Evolutionary conservation across 208 protist genomes (phyloP), one percentile per base, ranked within the genome.

Genomic region (Porcisia deanei): DNA sequence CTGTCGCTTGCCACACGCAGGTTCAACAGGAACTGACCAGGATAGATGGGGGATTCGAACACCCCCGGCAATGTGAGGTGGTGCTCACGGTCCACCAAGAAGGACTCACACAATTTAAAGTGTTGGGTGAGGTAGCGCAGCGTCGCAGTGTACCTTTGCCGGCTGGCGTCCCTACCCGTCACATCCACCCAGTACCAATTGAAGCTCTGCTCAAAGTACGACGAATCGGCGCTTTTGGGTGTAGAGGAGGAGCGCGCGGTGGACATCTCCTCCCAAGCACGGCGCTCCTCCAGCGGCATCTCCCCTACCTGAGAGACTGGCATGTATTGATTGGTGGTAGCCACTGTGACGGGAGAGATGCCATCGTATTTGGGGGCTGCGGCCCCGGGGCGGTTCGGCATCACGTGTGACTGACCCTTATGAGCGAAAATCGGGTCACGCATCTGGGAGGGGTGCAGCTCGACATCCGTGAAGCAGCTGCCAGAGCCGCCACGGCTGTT

Each of bases 151-250:
- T 96, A 96, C 61, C 81, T 80, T n/a, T 75, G 75, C 53, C 73
- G 77, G 60, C 76, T 83, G 5, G 80, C 59, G 73, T 96, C 92
- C 43, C 90, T 86, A 22, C 92, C 92, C 34, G 83, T 88, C 61
- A 96, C 89, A 63, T 94, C 92, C 64, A 96, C 84, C 89, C 90
- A 96, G 76, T 96, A 93, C 92, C 92, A 96, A 83, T 96, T 96
- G 9, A 95, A 82, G 76, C 86, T 95, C 83, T 93, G 86, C 84
- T 94, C 90, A 8, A 95, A 75, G 69, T 88, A 87, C 1, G 86
- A 93, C 5, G 81, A 88, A 25, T 64, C 76, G 43, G 71, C 73
- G 61, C 82, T 85, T 47, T 53, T 67, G 3, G 81, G 85, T 37
- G 25, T 52, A 4, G 63, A 54, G 8, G 79, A 73, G 10, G 58